Conservation (phyloP, 805 yeast species). For the Debaryomyces castellii region DNA sequence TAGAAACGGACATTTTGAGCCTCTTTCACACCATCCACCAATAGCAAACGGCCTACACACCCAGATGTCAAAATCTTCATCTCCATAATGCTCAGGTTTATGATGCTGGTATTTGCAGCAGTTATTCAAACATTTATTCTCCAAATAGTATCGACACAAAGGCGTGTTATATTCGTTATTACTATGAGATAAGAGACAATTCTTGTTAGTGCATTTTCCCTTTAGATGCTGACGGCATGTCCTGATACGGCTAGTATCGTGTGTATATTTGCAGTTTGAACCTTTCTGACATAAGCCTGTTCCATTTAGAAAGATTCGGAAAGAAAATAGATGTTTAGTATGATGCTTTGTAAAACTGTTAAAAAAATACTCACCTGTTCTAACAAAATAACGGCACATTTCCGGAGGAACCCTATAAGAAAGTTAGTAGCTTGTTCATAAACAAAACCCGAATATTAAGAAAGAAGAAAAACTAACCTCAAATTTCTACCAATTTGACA, state of each 20-base stretch:
- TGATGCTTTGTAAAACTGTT: neutral
- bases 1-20: conserved; percentile 52
- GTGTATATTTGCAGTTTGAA: conserved; percentile 51
- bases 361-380: conserved; percentile 33
- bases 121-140: conserved; percentile 35
- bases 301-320: conserved; percentile 19
- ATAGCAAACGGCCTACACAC: conserved; percentile 68
- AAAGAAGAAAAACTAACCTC: conserved; percentile 10
- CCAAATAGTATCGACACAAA: conserved; percentile 27
- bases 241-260: conserved; percentile 49
- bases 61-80: conserved; percentile 38
- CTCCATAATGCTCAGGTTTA: conserved; percentile 47
- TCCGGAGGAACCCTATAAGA: conserved; percentile 9
- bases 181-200: conserved; percentile 58
- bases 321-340: conserved; percentile 9
- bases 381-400: conserved; percentile 35
- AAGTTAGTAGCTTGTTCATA: conserved; percentile 7
- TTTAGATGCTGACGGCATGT: conserved; percentile 52
- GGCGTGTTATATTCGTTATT: conserved; percentile 59
- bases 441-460: neutral
- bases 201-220: conserved; percentile 45
- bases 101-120: conserved; percentile 52
- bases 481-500: conserved; percentile 9
- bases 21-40: conserved; percentile 68
- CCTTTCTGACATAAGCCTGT: conserved; percentile 56